Evolutionary conservation across 176 grass and related monocot genomes (phyloP).

Genomic region (Microstegium vimineum): DNA sequence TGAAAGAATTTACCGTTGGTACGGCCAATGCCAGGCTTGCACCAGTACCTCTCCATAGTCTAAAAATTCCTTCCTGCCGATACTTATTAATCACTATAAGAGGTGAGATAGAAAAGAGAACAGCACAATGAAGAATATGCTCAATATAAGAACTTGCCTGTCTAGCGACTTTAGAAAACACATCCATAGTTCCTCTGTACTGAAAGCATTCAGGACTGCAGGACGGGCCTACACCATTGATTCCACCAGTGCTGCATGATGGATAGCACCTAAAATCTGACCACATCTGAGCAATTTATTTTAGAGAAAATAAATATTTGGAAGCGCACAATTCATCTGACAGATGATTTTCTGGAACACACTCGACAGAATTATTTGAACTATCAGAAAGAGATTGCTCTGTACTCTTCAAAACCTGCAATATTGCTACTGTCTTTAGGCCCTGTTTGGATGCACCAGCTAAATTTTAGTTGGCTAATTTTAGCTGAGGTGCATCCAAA

Average conservation of each 20-base stretch:
- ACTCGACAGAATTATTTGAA: too few species aligned
- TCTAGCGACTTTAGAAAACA: constrained; percentile 72
- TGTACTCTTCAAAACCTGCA: background rate
- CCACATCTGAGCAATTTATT: constrained; percentile 74
- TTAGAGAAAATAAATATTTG: constrained; percentile 41
- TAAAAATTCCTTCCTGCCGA: constrained; percentile 77
- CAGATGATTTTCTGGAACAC: constrained; percentile 16
- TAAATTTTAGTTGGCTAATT: too few species aligned
- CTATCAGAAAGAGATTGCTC: too few species aligned
- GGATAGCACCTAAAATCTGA: constrained; percentile 81
- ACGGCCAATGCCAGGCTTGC: constrained; percentile 80
- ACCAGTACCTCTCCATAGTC: constrained; percentile 88
- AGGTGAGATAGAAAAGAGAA: constrained; percentile 16
- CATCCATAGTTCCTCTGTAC: constrained; percentile 91
- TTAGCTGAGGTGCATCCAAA: too few species aligned
- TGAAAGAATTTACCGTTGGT: constrained; percentile 68
- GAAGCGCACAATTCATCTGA: too few species aligned
- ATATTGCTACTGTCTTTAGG: too few species aligned
- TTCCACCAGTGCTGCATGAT: constrained; percentile 59
- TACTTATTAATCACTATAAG: too few species aligned
- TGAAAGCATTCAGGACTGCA: constrained; percentile 70
- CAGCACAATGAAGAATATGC: background rate
- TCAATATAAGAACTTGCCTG: constrained; percentile 57
- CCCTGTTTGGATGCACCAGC: too few species aligned
- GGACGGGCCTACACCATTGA: constrained; percentile 44